phyloP scores from a whole-genome alignment of 2,329 filamentous ascomycete genomes.

The Calonectria pteridis region DNA sequence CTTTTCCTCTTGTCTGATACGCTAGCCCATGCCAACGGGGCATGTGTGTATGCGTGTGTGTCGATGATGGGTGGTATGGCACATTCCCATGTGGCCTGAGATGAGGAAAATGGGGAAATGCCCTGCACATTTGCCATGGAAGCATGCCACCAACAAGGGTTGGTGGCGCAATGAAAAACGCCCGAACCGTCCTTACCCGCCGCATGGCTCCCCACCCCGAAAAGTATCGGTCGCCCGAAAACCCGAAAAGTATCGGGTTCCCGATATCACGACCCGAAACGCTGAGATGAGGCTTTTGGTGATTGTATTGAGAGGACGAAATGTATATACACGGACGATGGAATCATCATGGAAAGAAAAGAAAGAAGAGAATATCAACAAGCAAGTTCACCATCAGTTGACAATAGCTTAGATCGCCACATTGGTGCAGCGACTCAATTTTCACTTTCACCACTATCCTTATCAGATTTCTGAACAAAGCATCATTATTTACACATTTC shows the following conservation, averaged over 20 bases:
- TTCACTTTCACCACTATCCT: background rate
- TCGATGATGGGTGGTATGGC: background rate
- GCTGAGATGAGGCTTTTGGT: background rate
- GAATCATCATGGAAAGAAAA: background rate
- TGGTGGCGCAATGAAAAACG: background rate
- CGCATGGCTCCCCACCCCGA: slow-evolving; percentile 2
- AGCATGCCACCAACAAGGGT: background rate
- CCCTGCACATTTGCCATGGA: background rate
- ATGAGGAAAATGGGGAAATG: background rate
- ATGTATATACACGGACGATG: background rate
- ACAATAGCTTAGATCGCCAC: background rate
- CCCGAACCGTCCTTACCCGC: background rate
- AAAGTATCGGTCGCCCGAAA: slow-evolving; percentile 2
- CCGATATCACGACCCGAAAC: background rate
- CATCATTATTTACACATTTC: background rate
- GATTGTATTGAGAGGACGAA: background rate
- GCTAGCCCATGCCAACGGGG: background rate
- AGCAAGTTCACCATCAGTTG: background rate
- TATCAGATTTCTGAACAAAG: background rate
- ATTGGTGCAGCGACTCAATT: background rate
- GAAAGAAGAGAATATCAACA: too few species aligned
- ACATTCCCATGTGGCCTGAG: background rate
- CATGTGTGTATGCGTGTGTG: background rate
- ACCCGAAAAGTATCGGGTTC: slow-evolving; percentile 6
- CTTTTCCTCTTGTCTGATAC: background rate